A percentile compares a stretch with the other conserved stretches of the same genome.
Conservation (phyloP, 2,329 filamentous ascomycete species). For the Myriosclerotinia curreyana region DNA sequence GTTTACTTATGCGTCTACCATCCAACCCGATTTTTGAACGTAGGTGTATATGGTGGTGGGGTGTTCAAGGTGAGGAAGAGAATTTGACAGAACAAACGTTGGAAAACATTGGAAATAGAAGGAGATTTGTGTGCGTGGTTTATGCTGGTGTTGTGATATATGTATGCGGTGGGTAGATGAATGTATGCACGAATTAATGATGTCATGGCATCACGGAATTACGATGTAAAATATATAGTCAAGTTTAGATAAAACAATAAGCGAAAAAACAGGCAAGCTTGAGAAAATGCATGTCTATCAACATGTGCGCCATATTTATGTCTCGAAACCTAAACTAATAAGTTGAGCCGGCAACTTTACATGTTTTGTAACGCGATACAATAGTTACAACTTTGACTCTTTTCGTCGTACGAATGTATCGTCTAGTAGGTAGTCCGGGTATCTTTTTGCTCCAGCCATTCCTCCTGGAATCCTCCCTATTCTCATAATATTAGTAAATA, state of each 20-base stretch:
- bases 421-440: conserved; percentile 37
- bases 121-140: not conserved
- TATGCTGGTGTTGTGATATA: not conserved
- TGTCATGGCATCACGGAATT: not conserved
- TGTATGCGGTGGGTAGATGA: not conserved
- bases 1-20: too few species aligned
- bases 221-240: not conserved
- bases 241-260: not conserved
- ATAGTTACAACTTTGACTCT: conserved; percentile 16
- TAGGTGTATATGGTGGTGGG: not conserved
- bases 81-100: not conserved
- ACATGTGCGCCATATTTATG: not conserved
- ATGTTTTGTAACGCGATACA: not conserved
- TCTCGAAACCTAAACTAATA: not conserved
- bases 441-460: conserved; percentile 27
- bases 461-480: conserved; percentile 30
- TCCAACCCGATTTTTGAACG: not conserved
- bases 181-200: not conserved
- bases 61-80: not conserved
- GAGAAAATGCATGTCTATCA: not conserved
- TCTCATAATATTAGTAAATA: not conserved
- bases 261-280: not conserved
- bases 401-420: conserved; percentile 26
- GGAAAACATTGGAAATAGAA: not conserved
- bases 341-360: not conserved